These are phyloP conservation scores for Ustilago sp. DNA, from an alignment of 1,284 basidiomycete genomes.

Conservation along the genomic window DNA sequence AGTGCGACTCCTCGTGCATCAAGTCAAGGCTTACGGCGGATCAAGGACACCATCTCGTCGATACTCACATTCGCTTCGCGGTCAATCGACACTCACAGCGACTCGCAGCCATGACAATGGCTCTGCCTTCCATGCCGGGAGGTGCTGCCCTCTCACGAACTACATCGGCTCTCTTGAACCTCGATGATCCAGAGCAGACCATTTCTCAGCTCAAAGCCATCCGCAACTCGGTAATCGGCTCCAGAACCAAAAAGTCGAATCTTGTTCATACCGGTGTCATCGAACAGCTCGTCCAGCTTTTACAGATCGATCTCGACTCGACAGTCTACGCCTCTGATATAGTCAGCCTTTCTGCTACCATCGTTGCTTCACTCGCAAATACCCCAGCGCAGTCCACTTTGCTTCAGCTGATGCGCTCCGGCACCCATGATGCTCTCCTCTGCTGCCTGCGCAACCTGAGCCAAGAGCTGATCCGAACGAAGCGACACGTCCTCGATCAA, in stretches of 20 bases:
- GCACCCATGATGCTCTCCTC: slow-evolving; percentile 48
- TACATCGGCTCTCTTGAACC: slow-evolving; percentile 22
- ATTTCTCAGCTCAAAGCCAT: slow-evolving; percentile 47
- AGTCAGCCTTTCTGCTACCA: slow-evolving; percentile 47
- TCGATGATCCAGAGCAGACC: slow-evolving; percentile 33
- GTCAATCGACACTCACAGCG: background rate
- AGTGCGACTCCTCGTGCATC: background rate
- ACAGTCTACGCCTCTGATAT: slow-evolving; percentile 28
- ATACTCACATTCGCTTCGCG: background rate
- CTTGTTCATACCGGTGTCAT: slow-evolving; percentile 46
- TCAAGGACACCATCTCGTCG: background rate
- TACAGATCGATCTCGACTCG: slow-evolving; percentile 36
- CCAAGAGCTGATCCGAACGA: slow-evolving; percentile 15
- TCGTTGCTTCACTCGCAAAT: slow-evolving; percentile 51
- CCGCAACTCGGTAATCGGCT: slow-evolving; percentile 55
- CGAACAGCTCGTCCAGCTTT: slow-evolving; percentile 44
- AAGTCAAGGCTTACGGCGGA: background rate
- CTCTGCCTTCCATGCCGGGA: slow-evolving; percentile 17
- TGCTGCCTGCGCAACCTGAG: slow-evolving; percentile 33
- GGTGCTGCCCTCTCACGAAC: slow-evolving; percentile 9
- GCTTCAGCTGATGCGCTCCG: slow-evolving; percentile 44
- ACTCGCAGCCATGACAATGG: slow-evolving; percentile 23
- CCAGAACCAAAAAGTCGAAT: slow-evolving; percentile 48
- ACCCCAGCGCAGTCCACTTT: slow-evolving; percentile 44
- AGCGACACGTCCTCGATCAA: slow-evolving; percentile 28